Evolutionary conservation across 805 yeast genomes (phyloP), one percentile per base, ranked within the genome.

Genomic region (Yarrowia divulgata): DNA sequence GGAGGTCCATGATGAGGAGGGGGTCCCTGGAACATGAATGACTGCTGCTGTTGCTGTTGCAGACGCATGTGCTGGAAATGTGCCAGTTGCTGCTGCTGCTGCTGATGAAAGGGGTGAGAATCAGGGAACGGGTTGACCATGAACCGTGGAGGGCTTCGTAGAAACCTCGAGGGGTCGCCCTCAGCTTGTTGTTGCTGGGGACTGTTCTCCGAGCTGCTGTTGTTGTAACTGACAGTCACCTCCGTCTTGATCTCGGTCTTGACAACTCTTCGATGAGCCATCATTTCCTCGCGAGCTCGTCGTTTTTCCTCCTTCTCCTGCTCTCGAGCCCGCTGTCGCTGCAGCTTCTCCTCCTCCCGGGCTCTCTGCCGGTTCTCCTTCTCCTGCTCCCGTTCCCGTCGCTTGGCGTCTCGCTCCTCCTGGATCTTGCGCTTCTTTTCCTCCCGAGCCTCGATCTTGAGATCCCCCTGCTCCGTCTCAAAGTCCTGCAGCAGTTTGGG

Each of bases 401-500:
- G 60, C 49, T 67, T 35, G 3, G 42, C 43, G 14, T 35, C 48
- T 29, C 46, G 32, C 29, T 45, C 70, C 40, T 62, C 67, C 58
- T 64, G 68, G 10, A 48, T 62, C 39, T 48, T 37, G 9, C 69
- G 58, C 32, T 62, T 39, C 55, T 66, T 68, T 45, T 62, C 70
- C 52, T 66, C 63, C 2, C 16, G 37, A 16, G 50, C 46, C 54
- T 69, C 50, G 1, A 48, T 29, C 68, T 63, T 63, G 57, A 63
- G 39, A 10, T 63, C 68, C 19, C 48, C 48, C 46, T 48, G 14
- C 37, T 63, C 68, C 13, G 29, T 18, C 55, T 63, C 68, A 40
- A 48, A 76, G 49, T 73, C 77, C 9, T 76, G 74, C 18, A 79
- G 71, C 34, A 81, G 54, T 18, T 71, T 78, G 3, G 88, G 85